A percentile compares a stretch with the other conserved stretches of the same genome.
These are phyloP conservation scores for Fragilariopsis cylindrus DNA, from an alignment of 108 stramenopile species.

Conservation along the genomic window DNA sequence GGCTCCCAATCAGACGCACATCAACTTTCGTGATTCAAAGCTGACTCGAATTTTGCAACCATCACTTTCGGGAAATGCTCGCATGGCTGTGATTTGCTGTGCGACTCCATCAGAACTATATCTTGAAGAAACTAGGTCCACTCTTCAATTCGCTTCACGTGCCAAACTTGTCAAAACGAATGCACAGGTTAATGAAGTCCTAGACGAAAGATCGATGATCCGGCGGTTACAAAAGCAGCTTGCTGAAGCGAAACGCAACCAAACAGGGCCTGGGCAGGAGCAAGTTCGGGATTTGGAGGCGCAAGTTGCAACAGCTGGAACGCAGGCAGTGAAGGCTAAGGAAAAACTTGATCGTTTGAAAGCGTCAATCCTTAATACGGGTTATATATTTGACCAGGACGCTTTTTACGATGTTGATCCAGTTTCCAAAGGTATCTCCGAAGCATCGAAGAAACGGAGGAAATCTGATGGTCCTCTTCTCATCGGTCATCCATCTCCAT, in stretches of 20 bases:
- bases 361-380: constrained; percentile 74
- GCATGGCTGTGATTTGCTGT: constrained; percentile 83
- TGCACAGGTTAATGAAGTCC: constrained; percentile 96
- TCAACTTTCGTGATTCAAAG: constrained; percentile 99
- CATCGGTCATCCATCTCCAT: neutral
- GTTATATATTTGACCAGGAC: constrained; percentile 40
- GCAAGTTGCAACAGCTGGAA: constrained; percentile 60
- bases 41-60: constrained; percentile 98
- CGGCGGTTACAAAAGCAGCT: constrained; percentile 90
- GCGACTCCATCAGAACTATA: constrained; percentile 98
- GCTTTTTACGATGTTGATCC: no score
- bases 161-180: constrained; percentile 99
- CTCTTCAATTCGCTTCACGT: constrained; percentile 97
- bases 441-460: constrained; percentile 35
- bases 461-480: constrained; percentile 43
- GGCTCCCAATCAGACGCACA: constrained; percentile 90
- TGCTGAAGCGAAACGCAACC: constrained; percentile 90
- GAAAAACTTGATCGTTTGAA: constrained; percentile 75
- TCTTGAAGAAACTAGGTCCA: constrained; percentile 97
- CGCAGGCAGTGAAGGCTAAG: constrained; percentile 66
- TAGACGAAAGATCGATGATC: constrained; percentile 70
- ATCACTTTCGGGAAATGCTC: constrained; percentile 85
- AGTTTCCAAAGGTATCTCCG: neutral
- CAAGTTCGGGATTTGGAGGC: constrained; percentile 60
- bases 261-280: constrained; percentile 48